Base-by-base conservation (phyloP, 192 early-diverging fungal species). In the Rhizoclosmatium globosum region DNA sequence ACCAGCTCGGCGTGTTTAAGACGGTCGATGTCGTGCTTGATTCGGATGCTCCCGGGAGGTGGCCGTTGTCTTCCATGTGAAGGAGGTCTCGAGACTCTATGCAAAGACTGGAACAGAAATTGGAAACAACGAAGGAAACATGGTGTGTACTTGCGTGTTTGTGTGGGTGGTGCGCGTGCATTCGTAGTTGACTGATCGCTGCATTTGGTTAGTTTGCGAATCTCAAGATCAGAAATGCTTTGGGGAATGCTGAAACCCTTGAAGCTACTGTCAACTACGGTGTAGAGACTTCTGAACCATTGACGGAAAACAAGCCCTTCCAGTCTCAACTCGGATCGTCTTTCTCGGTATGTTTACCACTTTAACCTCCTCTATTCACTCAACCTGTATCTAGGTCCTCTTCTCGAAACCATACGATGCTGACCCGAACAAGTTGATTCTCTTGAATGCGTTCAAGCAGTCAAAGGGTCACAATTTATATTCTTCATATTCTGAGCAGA, bases 41-140 rank as follows among this genome's bases (percentile, higher is more conserved):
- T 77, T 83, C 87, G 42, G 81, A 85, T n/a, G 39, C 50, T 23
- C 9, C 85, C 19, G 80, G 71, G 73, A 86, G 39, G 81, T 74
- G n/a, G 68, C 97, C 3, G 92, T 97, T 82, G 90, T 98, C 38
- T 83, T 91, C 3, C 82, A 97, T 47, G 81, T 80, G 6, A 88
- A 94, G 67, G 88, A 93, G 75, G 94, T 96, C 72, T 85, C 87
- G 50, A 86, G 44, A 57, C 85, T 96, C 44, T 91, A 85, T 81
- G 87, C 95, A 58, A 90, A 87, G 73, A 98, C 97, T 4, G 96
- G 95, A 21, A 95, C 96, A 3, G 95, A 96, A 62, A 89, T 98
- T 43, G 95, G 94, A 19, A 95, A 94, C 71, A 88, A 92, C 65
- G 95, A 97, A 82, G 97, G 95, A 45, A 94, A 86, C 44, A 91